Evolutionary conservation across 2,329 filamentous ascomycete genomes (phyloP), one percentile per base, ranked within the genome.

Genomic region (Fusarium palustre): DNA sequence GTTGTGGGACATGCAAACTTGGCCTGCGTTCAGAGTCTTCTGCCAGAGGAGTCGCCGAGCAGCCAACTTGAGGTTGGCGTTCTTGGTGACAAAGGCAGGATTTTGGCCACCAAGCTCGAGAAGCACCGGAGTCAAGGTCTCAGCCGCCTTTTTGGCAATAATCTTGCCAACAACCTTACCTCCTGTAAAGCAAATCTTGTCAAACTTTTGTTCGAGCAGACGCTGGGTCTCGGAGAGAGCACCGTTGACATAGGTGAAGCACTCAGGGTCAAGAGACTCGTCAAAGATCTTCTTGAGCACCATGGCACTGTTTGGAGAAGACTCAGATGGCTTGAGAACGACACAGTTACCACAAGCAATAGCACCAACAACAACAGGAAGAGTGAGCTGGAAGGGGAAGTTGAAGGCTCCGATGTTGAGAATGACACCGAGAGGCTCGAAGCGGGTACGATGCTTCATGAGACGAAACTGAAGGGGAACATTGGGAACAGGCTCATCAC

Each of bases 121-220:
- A 12, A 90, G 88, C 24, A 97, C 90, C 1, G 96, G 96, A 1
- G 96, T 98, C 65, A 97, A 85, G 38, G 93, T 91, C 76, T 93
- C 89, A 64, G 96, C 95, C 0, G 95, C 96, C 79, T 97, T 97
- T 79, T 94, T 90, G 48, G 93, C 88, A 55, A 98, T 90, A 75
- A 98, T 94, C 76, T 91, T 93, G 76, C 92, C 96, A 20, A 97
- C 93, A 30, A 78, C 82, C 54, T 87, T 86, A 74, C 89, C 90
- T 56, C 96, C 96, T 1, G 96, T 99, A 83, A 97, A 99, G 84
- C 96, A 94, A 76, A 99, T 97, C 87, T 97, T 98, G 82, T 97
- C 94, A 91, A 94, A 99, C 79, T 95, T 95, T 82, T 94, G 88
- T 60, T 95, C 89, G 34, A 99, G 86, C 45, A 98, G 82, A 15